Evolutionary conservation across 306 rosid species (phyloP).

Genomic region (Vicia villosa): DNA sequence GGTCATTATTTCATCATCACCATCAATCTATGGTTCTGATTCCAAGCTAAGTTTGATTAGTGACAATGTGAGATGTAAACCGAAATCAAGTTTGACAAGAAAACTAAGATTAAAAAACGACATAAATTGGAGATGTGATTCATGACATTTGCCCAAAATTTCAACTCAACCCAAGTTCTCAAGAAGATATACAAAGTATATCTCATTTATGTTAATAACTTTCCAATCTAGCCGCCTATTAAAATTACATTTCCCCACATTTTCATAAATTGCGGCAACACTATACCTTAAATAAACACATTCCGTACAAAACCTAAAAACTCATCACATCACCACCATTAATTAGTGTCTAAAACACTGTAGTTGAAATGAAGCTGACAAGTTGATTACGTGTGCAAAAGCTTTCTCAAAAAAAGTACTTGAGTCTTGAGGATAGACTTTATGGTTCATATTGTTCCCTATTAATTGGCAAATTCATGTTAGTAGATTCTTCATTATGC

Average conservation of each 20-base stretch:
- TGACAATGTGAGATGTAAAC: neutral
- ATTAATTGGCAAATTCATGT: conserved; percentile 43
- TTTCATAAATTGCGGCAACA: conserved; percentile 22
- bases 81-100: neutral
- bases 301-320: conserved; percentile 28
- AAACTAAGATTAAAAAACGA: conserved; percentile 2
- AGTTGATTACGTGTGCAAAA: conserved; percentile 32
- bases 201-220: conserved; percentile 1
- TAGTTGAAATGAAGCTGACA: conserved; percentile 31
- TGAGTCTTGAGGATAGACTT: conserved; percentile 12
- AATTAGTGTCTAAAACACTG: conserved; percentile 15
- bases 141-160: neutral
- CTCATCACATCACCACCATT: neutral
- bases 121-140: conserved; percentile 20
- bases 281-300: conserved; percentile 11
- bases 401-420: conserved; percentile 43
- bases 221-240: conserved; percentile 22
- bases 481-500: conserved; percentile 31
- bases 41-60: neutral
- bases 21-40: neutral
- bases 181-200: neutral
- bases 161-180: neutral
- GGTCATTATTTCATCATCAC: conserved; percentile 3
- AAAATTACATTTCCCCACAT: neutral
- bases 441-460: conserved; percentile 40